A percentile compares a stretch with the other conserved stretches of the same genome.
Evolutionary conservation across 805 yeast genomes (phyloP).

Genomic region (Candida ponderosae): DNA sequence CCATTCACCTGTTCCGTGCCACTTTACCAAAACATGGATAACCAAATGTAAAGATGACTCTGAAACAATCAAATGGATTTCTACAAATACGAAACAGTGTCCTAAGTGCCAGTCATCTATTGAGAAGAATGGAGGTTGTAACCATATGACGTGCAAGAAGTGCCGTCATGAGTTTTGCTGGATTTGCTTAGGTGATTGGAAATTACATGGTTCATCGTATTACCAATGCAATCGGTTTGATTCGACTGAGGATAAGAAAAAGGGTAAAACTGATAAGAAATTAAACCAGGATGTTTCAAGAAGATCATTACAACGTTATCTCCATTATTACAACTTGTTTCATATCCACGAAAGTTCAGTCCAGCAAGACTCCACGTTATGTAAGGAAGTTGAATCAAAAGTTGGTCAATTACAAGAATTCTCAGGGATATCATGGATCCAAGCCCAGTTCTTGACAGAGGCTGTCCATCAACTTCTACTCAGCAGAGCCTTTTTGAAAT

Average conservation of each 20-base stretch:
- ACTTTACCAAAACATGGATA: conserved; percentile 61
- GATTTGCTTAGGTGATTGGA: conserved; percentile 83
- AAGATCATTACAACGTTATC: conserved; percentile 51
- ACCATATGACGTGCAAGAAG: conserved; percentile 85
- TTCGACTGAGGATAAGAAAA: conserved; percentile 21
- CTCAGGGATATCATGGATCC: conserved; percentile 72
- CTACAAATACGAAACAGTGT: conserved; percentile 77
- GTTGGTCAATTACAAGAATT: conserved; percentile 60
- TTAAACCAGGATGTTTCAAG: conserved; percentile 36
- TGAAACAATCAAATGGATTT: conserved; percentile 83
- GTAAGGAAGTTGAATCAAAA: conserved; percentile 52
- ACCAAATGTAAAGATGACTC: conserved; percentile 78
- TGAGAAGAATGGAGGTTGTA: conserved; percentile 95
- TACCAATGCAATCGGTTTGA: conserved; percentile 63
- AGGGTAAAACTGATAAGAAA: conserved; percentile 19
- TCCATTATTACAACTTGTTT: conserved; percentile 70
- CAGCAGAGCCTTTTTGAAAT: conserved; percentile 73
- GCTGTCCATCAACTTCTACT: conserved; percentile 55
- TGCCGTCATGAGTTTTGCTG: conserved; percentile 85
- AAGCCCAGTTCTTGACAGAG: conserved; percentile 75
- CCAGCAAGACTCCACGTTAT: conserved; percentile 58
- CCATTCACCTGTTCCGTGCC: conserved; percentile 84
- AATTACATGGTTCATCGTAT: conserved; percentile 50
- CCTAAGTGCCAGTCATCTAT: conserved; percentile 75
- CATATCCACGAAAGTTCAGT: conserved; percentile 71